Evolutionary conservation across 352 stramenopile genomes (phyloP), one percentile per base, ranked within the genome.

Genomic region (Globisporangium nodosum): DNA sequence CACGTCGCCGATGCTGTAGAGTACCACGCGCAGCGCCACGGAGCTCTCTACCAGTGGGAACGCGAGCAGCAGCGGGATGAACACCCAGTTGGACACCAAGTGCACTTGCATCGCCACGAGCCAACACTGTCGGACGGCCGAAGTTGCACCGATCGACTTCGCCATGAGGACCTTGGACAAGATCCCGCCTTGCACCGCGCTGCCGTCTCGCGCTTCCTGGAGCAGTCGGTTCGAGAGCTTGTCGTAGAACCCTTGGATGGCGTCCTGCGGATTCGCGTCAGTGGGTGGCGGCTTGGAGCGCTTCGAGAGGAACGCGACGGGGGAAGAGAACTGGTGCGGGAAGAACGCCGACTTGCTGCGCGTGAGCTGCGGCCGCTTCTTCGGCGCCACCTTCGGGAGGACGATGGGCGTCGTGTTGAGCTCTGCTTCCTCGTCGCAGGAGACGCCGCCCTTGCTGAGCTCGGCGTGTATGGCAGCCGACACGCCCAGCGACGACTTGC

Each of bases 61-160:
- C 0, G 71, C 64, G 1, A 85, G 58, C 47, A 76, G 71, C 13
- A 85, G 63, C 0, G 80, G 76, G 9, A 86, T 59, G 35, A 80
- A 53, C 16, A 76, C 39, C 77, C 77, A 90, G 42, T 76, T 69
- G 54, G 78, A 73, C 3, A 79, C 52, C 2, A 54, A 13, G 3
- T 56, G 24, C 13, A 39, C 1, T 40, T 68, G 49, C 15, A 30
- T 5, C 12, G 37, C 11, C 46, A n/a, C 20, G 20, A 31, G 40
- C n/a, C 16, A 35, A 18, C 9, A 18, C 37, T 43, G 37, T 13
- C 37, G 37, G 37, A 43, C 4, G 9, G 37, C 3, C 13, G 37
- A 43, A 18, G 37, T 18, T 13, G 37, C 12, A 21, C 15, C 24
- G 24, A 37, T 27, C 27, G n/a, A 21, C 7, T 21, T 53, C 24